Conservation (phyloP, 1,139 yeast genomes). For the Sugiyamaella paludigena region DNA sequence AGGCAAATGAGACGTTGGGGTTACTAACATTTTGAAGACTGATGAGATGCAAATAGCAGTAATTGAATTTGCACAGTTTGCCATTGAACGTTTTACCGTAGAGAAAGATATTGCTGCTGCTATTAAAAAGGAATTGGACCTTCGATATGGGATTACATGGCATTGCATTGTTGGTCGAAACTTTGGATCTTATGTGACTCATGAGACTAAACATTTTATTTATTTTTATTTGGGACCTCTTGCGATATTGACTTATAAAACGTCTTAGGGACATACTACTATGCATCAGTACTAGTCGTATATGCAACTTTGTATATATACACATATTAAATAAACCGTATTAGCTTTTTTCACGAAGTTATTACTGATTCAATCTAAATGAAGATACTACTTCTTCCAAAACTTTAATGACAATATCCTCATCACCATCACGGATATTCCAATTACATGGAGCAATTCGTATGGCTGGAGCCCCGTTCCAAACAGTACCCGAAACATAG, state of each 20-base stretch:
- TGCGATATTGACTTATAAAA: constrained; percentile 81
- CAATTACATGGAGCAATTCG: constrained; percentile 32
- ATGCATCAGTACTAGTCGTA: no score
- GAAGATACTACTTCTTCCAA: no score
- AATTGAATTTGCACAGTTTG: constrained; percentile 46
- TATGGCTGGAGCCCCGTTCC: constrained; percentile 26
- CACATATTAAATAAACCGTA: no score
- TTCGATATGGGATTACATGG: constrained; percentile 79
- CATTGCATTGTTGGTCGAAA: constrained; percentile 92
- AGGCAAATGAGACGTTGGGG: no score
- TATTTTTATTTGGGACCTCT: constrained; percentile 80
- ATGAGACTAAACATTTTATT: constrained; percentile 70
- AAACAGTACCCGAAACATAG: constrained; percentile 27
- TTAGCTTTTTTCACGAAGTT: no score
- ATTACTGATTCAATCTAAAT: no score
- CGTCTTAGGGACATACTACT: no score
- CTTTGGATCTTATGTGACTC: constrained; percentile 93
- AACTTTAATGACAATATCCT: constrained; percentile 18
- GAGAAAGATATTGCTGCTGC: constrained; percentile 72
- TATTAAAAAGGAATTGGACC: constrained; percentile 73
- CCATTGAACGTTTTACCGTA: constrained; percentile 55
- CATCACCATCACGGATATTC: constrained; percentile 23
- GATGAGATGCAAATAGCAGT: constrained; percentile 28
- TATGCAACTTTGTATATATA: no score
- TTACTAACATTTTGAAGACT: constrained; percentile 16